phyloP scores from a whole-genome alignment of 805 yeast species.

The Hemisphaericaspora nanyangensis region DNA sequence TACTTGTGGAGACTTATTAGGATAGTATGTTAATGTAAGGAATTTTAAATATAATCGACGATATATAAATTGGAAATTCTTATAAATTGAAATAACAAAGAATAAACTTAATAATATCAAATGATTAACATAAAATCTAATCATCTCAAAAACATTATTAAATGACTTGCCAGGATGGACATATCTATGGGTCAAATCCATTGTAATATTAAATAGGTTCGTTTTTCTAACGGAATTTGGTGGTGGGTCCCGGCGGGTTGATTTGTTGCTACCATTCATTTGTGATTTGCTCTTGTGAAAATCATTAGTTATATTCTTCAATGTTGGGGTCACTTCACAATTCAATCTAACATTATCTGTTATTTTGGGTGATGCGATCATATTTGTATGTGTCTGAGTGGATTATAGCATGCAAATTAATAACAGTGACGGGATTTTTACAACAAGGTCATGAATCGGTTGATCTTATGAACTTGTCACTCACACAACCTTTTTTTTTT shows the following conservation, averaged over 20 bases:
- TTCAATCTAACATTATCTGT: conserved; percentile 6
- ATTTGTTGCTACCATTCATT: not conserved
- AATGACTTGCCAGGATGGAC: not conserved
- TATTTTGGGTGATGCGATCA: conserved; percentile 4
- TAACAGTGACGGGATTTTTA: not conserved
- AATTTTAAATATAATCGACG: conserved; percentile 54
- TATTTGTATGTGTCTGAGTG: too few species aligned
- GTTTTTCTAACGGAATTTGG: conserved; percentile 4
- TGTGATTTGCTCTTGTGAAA: not conserved
- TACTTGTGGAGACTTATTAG: conserved; percentile 73
- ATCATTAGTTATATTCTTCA: conserved; percentile 6
- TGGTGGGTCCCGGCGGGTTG: conserved; percentile 3
- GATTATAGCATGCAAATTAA: too few species aligned
- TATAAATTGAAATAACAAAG: conserved; percentile 51
- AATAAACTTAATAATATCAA: conserved; percentile 49
- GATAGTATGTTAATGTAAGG: conserved; percentile 60
- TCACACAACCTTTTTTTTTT: not conserved
- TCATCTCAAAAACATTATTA: conserved; percentile 1
- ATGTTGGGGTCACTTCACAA: conserved; percentile 2
- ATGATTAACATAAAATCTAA: conserved; percentile 34
- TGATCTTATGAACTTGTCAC: too few species aligned
- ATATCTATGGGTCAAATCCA: conserved; percentile 5
- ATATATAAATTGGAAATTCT: conserved; percentile 49
- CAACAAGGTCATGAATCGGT: too few species aligned
- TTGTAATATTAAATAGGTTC: conserved; percentile 3